phyloP scores from a whole-genome alignment of 1,284 basidiomycete genomes.

The Heterobasidion parviporum region DNA sequence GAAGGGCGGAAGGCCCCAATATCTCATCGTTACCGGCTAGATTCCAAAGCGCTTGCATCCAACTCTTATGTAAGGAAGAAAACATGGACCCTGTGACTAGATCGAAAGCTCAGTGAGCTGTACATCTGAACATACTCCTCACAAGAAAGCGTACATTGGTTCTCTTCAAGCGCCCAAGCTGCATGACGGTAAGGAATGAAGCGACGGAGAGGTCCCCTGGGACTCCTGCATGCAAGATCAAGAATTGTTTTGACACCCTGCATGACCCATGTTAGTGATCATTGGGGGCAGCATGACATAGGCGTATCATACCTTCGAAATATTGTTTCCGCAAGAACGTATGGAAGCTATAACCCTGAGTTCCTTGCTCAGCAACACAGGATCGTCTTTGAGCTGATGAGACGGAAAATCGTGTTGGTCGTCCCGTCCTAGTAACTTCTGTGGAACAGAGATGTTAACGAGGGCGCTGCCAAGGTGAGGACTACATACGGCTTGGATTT shows the following conservation, averaged over 20 bases:
- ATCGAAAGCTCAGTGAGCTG: neutral
- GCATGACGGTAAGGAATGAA: constrained; percentile 48
- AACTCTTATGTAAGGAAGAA: constrained; percentile 20
- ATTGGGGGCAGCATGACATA: too few relatives aligned
- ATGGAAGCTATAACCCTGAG: constrained; percentile 6
- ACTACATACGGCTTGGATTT: neutral
- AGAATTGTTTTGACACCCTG: constrained; percentile 21
- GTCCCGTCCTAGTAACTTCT: neutral
- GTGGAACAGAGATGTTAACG: neutral
- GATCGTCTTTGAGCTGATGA: neutral
- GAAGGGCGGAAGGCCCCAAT: constrained; percentile 18
- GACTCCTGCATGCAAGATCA: constrained; percentile 24
- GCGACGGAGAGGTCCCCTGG: constrained; percentile 28
- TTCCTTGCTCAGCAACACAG: constrained; percentile 7
- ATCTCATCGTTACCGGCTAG: constrained; percentile 7
- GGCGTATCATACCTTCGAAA: neutral
- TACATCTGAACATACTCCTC: neutral
- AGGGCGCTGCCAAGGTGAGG: neutral
- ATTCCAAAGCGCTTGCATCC: constrained; percentile 45
- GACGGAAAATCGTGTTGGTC: neutral
- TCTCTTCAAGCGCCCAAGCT: constrained; percentile 37
- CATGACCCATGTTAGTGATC: neutral
- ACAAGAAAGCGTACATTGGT: constrained; percentile 22
- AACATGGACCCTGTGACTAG: constrained; percentile 1
- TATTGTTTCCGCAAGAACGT: neutral